Evolutionary conservation across 108 stramenopile genomes (phyloP).

Genomic region (Skeletonema potamos): DNA sequence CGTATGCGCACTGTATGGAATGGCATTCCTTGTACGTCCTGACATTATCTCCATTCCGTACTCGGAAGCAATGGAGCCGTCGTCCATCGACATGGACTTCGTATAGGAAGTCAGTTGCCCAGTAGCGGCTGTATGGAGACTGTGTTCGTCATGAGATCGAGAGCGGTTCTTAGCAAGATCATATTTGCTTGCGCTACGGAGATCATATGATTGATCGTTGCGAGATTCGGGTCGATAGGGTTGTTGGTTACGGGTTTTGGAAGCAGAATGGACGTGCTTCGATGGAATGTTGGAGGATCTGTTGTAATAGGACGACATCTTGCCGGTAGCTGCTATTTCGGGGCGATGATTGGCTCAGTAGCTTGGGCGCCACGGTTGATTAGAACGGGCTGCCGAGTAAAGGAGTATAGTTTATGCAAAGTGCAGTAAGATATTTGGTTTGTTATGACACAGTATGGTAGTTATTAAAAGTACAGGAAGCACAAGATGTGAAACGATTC

Average conservation of each 20-base stretch:
- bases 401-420: too few species aligned
- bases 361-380: background rate
- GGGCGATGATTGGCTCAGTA: background rate
- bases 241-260: background rate
- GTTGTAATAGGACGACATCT: conserved; percentile 2
- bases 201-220: background rate
- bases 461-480: too few species aligned
- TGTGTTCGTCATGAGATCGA: conserved; percentile 36
- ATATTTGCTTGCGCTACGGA: background rate
- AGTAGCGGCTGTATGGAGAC: conserved; percentile 34
- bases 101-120: conserved; percentile 36
- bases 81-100: conserved; percentile 46
- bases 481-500: background rate
- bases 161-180: background rate
- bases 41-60: conserved; percentile 47
- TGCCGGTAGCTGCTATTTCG: background rate
- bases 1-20: conserved; percentile 67
- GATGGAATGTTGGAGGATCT: background rate
- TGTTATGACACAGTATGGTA: too few species aligned
- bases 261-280: conserved; percentile 2
- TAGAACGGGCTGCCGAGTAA: background rate
- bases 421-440: background rate
- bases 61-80: conserved; percentile 40
- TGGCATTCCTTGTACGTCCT: conserved; percentile 24
- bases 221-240: background rate